Base-by-base conservation (phyloP, 306 rosid genomes). In the Trifolium subterraneum region DNA sequence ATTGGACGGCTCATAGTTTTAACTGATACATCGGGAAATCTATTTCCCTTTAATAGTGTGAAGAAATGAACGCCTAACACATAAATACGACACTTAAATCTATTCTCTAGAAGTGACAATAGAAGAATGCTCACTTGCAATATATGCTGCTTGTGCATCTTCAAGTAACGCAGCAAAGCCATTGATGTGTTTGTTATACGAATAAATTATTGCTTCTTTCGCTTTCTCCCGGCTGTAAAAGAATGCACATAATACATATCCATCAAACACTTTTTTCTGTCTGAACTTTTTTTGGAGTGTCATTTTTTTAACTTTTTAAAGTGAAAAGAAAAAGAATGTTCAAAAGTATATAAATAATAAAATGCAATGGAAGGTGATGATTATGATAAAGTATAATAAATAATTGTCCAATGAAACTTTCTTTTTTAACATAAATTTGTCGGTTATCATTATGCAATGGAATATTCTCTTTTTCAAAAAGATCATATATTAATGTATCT, bases 121-220 rank as follows among this genome's bases (percentile, higher is more conserved):
- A 60, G 31, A 59, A 27, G 45, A 55, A 56, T 18, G 51, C 84
- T 82, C 54, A 92, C 98, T 87, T 42, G 82, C 79, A 68, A 92
- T 78, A 42, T 25, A 60, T 6, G 35, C 22, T 2, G 85, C 95
- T 60, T 74, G 61, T 50, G 74, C 76, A 67, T 68, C 83, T 60
- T 80, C 79, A 60, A 80, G 79, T 4, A 71, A 11, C 3, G 79
- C 83, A 8, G 83, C 83, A 61, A 74, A 80, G 76, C 83, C 83
- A 74, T 80, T 80, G 41, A 80, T 74, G 76, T 80, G 79, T 61
- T 11, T 68, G 54, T 80, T 80, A 14, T 80, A 80, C 1, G 98
- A 90, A 79, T 92, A 90, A 69, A 83, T 25, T 0, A 74, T 78
- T 48, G 83, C 75, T 58, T 79, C 78, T 56, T 74, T 83, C 5